These are phyloP conservation scores for Lagerstroemia speciosa DNA, from an alignment of 345 rosid genomes.

Conservation along the genomic window DNA sequence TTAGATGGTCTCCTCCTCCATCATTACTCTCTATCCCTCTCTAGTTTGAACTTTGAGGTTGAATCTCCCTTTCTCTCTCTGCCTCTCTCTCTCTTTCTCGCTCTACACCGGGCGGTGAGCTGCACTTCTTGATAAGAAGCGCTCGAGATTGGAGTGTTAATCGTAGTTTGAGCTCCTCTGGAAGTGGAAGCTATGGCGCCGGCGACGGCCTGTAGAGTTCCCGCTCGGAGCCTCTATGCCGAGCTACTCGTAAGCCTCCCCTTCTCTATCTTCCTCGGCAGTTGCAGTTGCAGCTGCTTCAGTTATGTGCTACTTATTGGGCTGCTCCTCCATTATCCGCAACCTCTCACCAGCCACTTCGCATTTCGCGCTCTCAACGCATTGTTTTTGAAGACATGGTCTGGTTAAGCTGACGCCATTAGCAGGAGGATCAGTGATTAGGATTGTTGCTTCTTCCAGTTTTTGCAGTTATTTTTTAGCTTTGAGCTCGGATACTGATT, in stretches of 20 bases:
- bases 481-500: background rate
- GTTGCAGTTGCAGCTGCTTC: background rate
- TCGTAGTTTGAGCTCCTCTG: too few species aligned
- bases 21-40: conserved; percentile 4
- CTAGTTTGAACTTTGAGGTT: background rate
- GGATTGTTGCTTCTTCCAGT: background rate
- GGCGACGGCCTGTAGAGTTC: background rate
- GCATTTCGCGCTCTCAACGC: background rate
- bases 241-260: background rate
- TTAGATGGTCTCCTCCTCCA: background rate
- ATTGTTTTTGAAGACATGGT: background rate
- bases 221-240: background rate
- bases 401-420: background rate
- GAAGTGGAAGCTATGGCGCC: background rate
- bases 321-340: background rate
- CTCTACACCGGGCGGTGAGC: background rate
- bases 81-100: background rate
- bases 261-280: background rate
- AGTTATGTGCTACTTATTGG: background rate
- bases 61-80: background rate
- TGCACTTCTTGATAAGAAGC: background rate
- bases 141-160: background rate
- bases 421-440: too few species aligned
- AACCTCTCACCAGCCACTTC: background rate
- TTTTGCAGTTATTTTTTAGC: background rate